Evolutionary conservation across 2,329 filamentous ascomycete species (phyloP).

Genomic region (Phialophora expanda): DNA sequence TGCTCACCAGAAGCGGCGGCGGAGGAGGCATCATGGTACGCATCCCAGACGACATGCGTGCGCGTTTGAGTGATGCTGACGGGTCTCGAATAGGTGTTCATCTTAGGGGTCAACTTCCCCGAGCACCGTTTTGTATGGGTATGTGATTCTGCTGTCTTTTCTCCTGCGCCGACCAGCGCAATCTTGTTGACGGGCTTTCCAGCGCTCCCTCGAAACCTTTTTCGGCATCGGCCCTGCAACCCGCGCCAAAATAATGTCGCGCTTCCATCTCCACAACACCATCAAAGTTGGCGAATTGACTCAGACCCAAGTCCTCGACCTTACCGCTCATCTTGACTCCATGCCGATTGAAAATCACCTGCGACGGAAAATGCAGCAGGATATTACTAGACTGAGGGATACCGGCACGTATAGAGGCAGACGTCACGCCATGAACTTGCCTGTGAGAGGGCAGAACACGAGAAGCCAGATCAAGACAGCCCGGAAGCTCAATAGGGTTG

Average conservation of each 20-base stretch:
- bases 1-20: background rate
- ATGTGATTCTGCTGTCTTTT: slow-evolving; percentile 42
- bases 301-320: slow-evolving; percentile 75
- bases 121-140: slow-evolving; percentile 84
- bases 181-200: slow-evolving; percentile 33
- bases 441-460: slow-evolving; percentile 88
- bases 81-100: slow-evolving; percentile 68
- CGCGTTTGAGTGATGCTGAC: background rate
- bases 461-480: slow-evolving; percentile 72
- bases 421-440: slow-evolving; percentile 89
- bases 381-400: slow-evolving; percentile 84
- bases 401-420: slow-evolving; percentile 89
- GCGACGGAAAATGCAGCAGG: slow-evolving; percentile 75
- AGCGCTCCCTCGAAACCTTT: slow-evolving; percentile 73
- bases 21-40: slow-evolving; percentile 6
- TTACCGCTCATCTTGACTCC: slow-evolving; percentile 82
- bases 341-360: slow-evolving; percentile 96
- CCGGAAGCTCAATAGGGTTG: slow-evolving; percentile 63
- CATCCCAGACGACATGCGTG: background rate
- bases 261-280: slow-evolving; percentile 83
- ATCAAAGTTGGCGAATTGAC: slow-evolving; percentile 77
- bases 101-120: slow-evolving; percentile 83
- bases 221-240: slow-evolving; percentile 78
- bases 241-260: slow-evolving; percentile 79
- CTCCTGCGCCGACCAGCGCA: slow-evolving; percentile 21